Conservation (phyloP, 1,284 basidiomycete genomes). For the Cutaneotrichosporon arboriforme region DNA sequence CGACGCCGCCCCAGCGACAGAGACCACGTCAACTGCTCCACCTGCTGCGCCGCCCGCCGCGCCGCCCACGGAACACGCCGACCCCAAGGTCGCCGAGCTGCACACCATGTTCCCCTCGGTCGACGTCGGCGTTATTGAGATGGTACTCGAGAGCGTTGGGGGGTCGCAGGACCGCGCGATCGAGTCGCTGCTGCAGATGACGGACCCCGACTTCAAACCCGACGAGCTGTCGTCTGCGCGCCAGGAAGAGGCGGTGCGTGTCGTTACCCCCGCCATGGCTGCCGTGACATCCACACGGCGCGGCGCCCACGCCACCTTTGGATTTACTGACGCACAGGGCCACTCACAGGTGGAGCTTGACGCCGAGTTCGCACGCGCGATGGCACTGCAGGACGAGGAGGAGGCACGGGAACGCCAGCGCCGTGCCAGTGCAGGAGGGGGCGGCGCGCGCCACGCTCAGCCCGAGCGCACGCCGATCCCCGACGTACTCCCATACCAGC, state of each 20-base stretch:
- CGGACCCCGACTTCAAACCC: constrained; percentile 45
- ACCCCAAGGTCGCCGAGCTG: constrained; percentile 38
- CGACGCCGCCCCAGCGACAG: background rate
- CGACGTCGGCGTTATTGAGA: constrained; percentile 41
- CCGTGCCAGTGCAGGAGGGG: too few relatives aligned
- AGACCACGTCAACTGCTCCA: background rate
- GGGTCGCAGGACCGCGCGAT: constrained; percentile 44
- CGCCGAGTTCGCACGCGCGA: constrained; percentile 43
- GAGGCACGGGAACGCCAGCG: constrained; percentile 1
- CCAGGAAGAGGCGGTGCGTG: background rate
- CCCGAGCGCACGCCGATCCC: constrained; percentile 4
- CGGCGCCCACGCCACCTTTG: background rate
- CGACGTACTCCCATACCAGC: constrained; percentile 41
- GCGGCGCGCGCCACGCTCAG: background rate
- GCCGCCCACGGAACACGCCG: constrained; percentile 11
- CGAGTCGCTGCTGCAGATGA: constrained; percentile 44
- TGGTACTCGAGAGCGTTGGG: constrained; percentile 41
- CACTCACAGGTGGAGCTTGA: constrained; percentile 42
- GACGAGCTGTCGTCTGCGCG: constrained; percentile 14
- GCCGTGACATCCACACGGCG: too few relatives aligned
- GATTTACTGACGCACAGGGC: constrained; percentile 15
- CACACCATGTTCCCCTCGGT: constrained; percentile 42
- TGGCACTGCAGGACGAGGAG: constrained; percentile 44
- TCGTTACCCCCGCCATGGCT: background rate
- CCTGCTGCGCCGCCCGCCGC: background rate